Base-by-base conservation (phyloP, 257 asterid species). In the Fraxinus excelsior region DNA sequence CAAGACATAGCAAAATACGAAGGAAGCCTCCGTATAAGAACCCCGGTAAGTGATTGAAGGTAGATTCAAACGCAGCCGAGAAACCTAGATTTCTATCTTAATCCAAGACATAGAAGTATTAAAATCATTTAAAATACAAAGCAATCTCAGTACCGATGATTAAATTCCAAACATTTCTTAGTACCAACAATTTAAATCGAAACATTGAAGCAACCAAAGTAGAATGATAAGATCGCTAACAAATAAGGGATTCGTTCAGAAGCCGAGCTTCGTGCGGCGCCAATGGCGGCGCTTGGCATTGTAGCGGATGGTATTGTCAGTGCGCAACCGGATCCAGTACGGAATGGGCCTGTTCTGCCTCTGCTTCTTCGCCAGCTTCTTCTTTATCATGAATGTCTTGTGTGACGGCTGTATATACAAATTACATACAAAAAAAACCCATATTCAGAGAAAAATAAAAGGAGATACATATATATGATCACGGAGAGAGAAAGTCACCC, bases 251-350 rank as follows among this genome's bases (percentile, higher is more conserved):
- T 31, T 28, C 68, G 79, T 82, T 86, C 74, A 86, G 84, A 84
- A 86, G 19, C 90, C 90, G 82, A 86, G 90, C 88, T 86, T 86
- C 78, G 90, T 86, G 72, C 90, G 90, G 81, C 90, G 88, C 90
- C 90, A 86, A 58, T 86, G 90, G 79, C 90, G 88, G 80, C 90
- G 90, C 86, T 86, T 86, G 78, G 88, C 90, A 76, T 86, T 86
- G 90, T 84, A 86, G 80, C 86, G 85, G 77, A 86, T 86, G 78
- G 90, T 86, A 76, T 86, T 86, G 80, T 84, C 90, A 25, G 90
- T 86, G 26, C 88, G 83, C 88, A 86, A 80, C n/a, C 90, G 81
- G 84, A 86, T 86, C 90, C 90, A 86, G 85, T 86, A 84, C 3
- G 90, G 88, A 64, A 86, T 86, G 13, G 90, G 88, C 85, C 90